These are phyloP conservation scores for Cutaneotrichosporon cutaneum DNA, from an alignment of 1,284 basidiomycete genomes.

Conservation along the genomic window DNA sequence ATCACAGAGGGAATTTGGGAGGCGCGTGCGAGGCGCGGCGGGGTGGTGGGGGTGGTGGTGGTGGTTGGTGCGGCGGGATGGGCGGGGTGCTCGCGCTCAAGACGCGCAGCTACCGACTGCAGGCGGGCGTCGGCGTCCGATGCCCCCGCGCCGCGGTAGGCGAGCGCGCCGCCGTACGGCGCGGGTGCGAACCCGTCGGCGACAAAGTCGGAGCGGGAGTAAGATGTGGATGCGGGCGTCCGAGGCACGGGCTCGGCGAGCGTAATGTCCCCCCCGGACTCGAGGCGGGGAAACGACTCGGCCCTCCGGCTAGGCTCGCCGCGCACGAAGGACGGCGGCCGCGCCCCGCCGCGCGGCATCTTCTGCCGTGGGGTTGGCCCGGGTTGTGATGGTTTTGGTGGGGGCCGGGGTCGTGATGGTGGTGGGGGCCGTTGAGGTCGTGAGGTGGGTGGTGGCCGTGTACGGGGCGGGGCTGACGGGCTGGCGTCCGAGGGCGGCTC, in stretches of 20 bases:
- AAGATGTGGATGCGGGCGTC: too few relatives aligned
- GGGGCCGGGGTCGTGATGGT: background rate
- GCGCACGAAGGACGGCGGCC: background rate
- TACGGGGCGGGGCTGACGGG: too few relatives aligned
- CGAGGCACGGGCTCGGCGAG: background rate
- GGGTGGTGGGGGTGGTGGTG: background rate
- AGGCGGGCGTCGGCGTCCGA: background rate
- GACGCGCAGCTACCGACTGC: background rate
- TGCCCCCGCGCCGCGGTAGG: background rate
- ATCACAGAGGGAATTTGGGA: background rate
- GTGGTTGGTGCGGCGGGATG: background rate
- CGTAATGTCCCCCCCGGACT: background rate
- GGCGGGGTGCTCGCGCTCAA: background rate
- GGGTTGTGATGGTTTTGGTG: background rate
- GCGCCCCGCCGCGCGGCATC: constrained; percentile 12
- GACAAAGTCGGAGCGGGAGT: background rate
- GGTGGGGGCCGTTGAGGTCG: too few relatives aligned
- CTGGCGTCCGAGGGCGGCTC: too few relatives aligned
- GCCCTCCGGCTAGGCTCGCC: background rate
- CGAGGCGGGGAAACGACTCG: background rate
- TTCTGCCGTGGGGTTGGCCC: constrained; percentile 5
- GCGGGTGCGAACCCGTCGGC: background rate
- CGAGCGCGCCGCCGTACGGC: background rate
- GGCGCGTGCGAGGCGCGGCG: background rate
- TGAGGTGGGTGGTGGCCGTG: too few relatives aligned